Conservation (phyloP, 495 filamentous ascomycete genomes). For the Neurospora hispaniola region DNA sequence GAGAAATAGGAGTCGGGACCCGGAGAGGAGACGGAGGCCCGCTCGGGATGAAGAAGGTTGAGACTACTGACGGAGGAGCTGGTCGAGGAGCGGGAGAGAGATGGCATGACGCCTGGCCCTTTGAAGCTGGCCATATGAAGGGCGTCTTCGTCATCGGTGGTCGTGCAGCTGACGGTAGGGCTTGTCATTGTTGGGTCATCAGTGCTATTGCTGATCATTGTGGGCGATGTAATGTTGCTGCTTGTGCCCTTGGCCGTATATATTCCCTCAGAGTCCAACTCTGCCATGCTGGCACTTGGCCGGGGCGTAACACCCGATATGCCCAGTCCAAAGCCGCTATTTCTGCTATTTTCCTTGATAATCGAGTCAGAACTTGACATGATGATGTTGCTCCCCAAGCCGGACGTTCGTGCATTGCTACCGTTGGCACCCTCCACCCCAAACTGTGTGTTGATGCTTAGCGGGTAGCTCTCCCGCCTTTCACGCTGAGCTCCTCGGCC, state of each 20-base stretch:
- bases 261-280: slow-evolving; percentile 16
- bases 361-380: slow-evolving; percentile 1
- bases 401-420: neutral
- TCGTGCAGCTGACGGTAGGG: slow-evolving; percentile 53
- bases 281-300: slow-evolving; percentile 20
- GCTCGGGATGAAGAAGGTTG: slow-evolving; percentile 31
- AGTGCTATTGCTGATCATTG: slow-evolving; percentile 3
- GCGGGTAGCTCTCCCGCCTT: slow-evolving; percentile 36
- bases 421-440: slow-evolving; percentile 1
- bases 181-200: slow-evolving; percentile 33
- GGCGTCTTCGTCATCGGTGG: slow-evolving; percentile 72
- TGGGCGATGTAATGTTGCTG: slow-evolving; percentile 8
- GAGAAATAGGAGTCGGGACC: slow-evolving; percentile 60
- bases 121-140: slow-evolving; percentile 44
- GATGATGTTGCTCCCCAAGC: neutral
- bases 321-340: slow-evolving; percentile 30
- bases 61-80: slow-evolving; percentile 20
- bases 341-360: neutral
- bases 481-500: slow-evolving; percentile 56
- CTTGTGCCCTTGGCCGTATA: slow-evolving; percentile 17
- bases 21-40: slow-evolving; percentile 39
- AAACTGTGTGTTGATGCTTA: slow-evolving; percentile 33
- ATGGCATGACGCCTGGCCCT: slow-evolving; percentile 6
- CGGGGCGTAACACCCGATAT: slow-evolving; percentile 39
- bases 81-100: slow-evolving; percentile 13